Base-by-base conservation (phyloP, 1,284 basidiomycete genomes). In the Rhodotorula mucilaginosa region DNA sequence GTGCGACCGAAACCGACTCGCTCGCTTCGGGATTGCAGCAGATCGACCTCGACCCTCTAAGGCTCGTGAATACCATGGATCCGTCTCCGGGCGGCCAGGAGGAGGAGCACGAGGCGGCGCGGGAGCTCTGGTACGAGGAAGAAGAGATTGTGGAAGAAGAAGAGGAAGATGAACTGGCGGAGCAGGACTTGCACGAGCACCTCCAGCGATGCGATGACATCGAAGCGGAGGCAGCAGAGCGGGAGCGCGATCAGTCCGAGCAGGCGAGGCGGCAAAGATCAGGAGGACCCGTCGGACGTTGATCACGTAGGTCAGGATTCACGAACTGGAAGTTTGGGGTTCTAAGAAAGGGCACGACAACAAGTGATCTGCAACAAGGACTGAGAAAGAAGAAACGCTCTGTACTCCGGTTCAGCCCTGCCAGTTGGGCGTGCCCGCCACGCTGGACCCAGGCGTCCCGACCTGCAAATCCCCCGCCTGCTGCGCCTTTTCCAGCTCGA, bases 371-470 rank as follows among this genome's bases (percentile, higher is more conserved):
- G 19, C 15, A 44, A 23, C 21, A 3, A n/a, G 2, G 16, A 18
- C 15, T 31, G 48, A 46, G 47, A 13, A 21, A 16, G 34, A 31
- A 21, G 15, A 13, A 44, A 10, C 39, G 39, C 39, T 44, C 39
- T 44, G 39, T 44, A 12, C n/a, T 26, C 29, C 26, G n/a, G 8
- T 23, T 23, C 16, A 54, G 10, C n/a, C 13, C 39, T 29, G 21
- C 56, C 31, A 58, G 29, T 39, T 39, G 16, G 61, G 61, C 61
- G 67, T 68, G 7, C 67, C 56, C 13, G 51, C 61, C 0, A 39
- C 58, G 34, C 65, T 59, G 26, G 56, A 59, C n/a, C 57, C 61
- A 8, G 67, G 67, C 56, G 67, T 69, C 26, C 69, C 69, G 6
- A 71, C 69, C 58, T 64, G 62, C 26, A 71, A 23, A 13, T 71